A percentile compares a stretch with the other conserved stretches of the same genome.
phyloP scores from a whole-genome alignment of 257 asterid species.

The Solanum ahanhuiri region DNA sequence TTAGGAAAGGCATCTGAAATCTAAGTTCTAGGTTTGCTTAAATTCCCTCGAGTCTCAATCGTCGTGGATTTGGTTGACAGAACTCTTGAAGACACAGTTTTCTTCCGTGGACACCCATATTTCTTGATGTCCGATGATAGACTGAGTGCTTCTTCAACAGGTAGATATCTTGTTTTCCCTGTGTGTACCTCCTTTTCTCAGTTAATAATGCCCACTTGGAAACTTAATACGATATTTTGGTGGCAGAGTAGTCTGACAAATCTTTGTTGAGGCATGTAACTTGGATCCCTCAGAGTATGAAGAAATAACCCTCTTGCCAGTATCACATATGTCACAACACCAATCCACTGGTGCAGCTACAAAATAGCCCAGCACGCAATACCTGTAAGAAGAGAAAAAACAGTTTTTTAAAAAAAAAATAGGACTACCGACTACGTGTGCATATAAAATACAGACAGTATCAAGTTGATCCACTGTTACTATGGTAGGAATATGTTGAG shows the following conservation, averaged over 20 bases:
- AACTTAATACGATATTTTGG: not conserved
- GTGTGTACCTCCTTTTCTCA: slow-evolving; percentile 31
- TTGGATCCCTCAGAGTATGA: not conserved
- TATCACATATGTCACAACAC: slow-evolving; percentile 40
- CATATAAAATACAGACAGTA: not conserved
- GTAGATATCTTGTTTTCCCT: slow-evolving; percentile 39
- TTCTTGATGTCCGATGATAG: slow-evolving; percentile 25
- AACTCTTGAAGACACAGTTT: not conserved
- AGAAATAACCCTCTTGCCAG: not conserved
- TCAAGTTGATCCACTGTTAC: not conserved
- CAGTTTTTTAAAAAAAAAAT: not conserved
- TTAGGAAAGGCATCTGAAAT: not conserved
- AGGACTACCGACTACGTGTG: not conserved
- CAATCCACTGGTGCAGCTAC: slow-evolving; percentile 16
- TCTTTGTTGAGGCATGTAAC: not conserved
- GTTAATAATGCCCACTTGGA: not conserved
- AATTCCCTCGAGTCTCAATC: not conserved
- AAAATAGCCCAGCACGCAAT: slow-evolving; percentile 27
- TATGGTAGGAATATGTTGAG: not conserved
- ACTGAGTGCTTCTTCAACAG: slow-evolving; percentile 34
- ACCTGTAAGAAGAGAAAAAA: slow-evolving; percentile 23
- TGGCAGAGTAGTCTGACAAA: not conserved
- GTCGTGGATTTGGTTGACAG: slow-evolving; percentile 1
- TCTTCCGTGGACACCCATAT: not conserved
- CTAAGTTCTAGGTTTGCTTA: slow-evolving; percentile 2